Evolutionary conservation across 331 rosid species (phyloP), one percentile per base, ranked within the genome.

Genomic region (Pyrus hybrid): DNA sequence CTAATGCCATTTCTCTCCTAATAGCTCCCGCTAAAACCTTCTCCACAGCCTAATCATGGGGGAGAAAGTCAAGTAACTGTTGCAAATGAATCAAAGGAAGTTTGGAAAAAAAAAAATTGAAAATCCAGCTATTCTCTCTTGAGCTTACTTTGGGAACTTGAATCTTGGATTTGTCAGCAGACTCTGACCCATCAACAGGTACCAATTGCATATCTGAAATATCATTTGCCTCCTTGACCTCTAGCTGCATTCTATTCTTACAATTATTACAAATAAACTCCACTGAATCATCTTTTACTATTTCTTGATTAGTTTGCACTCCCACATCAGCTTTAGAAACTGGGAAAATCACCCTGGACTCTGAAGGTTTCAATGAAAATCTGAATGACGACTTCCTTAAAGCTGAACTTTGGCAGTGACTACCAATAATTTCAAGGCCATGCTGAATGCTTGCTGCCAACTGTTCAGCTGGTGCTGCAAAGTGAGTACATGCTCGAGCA

Each of bases 1-100:
- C 98, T 68, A 95, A 88, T 45, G 96, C 99, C 99, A 95, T 88
- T 85, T 95, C 99, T 88, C 99, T 89, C 87, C 99, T 88, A 71
- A 92, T 89, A 66, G 99, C 91, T 67, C 90, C 99, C 6, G 98
- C 98, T 85, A 95, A 88, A 80, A 92, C 96, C 89, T 95, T 92
- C 83, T 92, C 93, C 62, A 87, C 93, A 25, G 90, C 96, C 99
- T 95, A 81, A 45, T 51, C 63, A 25, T 68, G 9, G 29, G 13
- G 18, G 68, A 60, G 54, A 70, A 74, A 62, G 56, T 76, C 18
- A 57, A 58, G 29, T 4, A 35, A 57, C 28, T 63, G 28, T 76
- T 71, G 25, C 68, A 23, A 13, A 49, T 23, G 32, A 60, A 66
- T 20, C 43, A 82, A 17, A 29, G 54, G 17, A 29, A 80, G 16